Evolutionary conservation across 176 grass and related monocot genomes (phyloP), one percentile per base, ranked within the genome.

Genomic region (Phragmites australis): DNA sequence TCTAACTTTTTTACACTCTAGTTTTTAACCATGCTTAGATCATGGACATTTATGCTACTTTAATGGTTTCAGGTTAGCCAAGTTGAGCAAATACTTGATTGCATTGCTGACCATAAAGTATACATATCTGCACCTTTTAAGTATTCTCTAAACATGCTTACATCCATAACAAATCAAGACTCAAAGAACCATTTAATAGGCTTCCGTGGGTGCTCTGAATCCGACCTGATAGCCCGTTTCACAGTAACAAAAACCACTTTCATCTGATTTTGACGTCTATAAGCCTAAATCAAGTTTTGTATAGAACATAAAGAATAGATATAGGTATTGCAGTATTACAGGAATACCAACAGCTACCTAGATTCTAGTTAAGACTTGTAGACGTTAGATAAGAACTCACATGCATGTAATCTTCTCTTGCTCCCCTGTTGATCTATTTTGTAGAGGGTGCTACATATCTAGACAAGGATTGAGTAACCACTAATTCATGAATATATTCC

Each of bases 31-130:
- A 67, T 78, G 83, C 73, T 72, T 89, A 77, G 55, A 63, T 82
- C 72, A 78, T 78, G 72, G 83, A 78, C 57, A 61, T 73, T 77
- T 47, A 72, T 45, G 31, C 64, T 90, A 82, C 15, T 82, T 78
- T 78, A 90, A 86, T 82, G 72, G 78, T 90, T 70, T 77, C 87
- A 85, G 77, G 87, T 76, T 81, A 85, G 54, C 70, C 77, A 81
- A 89, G 71, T 72, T 66, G 48, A 86, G 80, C 88, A 73, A 82
- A 73, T 46, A 73, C 73, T 82, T 86, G 88, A 86, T 82, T 86
- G 83, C 72, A 81, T 57, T 76, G 47, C 45, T 82, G 64, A 71
- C 77, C 78, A 60, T 86, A 86, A 90, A 86, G 73, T 68, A 89
- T 82, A 43, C 31, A n/a, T 57, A 25, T 40, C 25, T 76, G 71